phyloP scores from a whole-genome alignment of 306 rosid species.

The Lagenaria siceraria region DNA sequence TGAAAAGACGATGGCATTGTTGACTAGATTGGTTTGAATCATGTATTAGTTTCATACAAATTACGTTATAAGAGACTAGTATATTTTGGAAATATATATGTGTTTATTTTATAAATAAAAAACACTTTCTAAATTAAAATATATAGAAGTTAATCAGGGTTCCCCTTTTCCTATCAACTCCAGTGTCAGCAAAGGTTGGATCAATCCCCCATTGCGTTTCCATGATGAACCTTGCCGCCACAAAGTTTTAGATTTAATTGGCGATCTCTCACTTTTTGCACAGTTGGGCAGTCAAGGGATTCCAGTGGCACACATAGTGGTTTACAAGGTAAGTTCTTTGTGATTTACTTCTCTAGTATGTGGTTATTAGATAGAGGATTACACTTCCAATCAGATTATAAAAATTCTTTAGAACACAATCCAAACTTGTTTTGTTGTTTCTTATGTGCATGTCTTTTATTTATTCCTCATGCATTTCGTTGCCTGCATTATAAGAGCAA shows the following conservation, averaged over 20 bases:
- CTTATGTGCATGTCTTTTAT: neutral
- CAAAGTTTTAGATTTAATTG: conserved; percentile 78
- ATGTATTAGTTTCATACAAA: no score
- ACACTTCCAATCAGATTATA: neutral
- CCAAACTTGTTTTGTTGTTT: neutral
- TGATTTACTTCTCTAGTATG: neutral
- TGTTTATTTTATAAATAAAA: neutral
- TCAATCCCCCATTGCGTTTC: conserved; percentile 76
- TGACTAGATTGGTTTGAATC: no score
- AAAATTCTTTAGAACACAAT: neutral
- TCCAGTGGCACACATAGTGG: conserved; percentile 71
- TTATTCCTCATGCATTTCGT: neutral
- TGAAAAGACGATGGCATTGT: no score
- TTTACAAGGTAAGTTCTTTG: conserved; percentile 47
- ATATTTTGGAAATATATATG: no score
- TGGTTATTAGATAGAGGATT: neutral
- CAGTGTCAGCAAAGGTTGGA: conserved; percentile 67
- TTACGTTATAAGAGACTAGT: no score
- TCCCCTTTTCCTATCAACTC: neutral
- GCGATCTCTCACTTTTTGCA: conserved; percentile 77
- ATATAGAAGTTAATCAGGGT: neutral
- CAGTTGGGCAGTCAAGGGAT: conserved; percentile 80
- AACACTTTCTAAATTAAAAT: neutral
- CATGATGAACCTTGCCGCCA: conserved; percentile 87
- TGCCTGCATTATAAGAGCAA: neutral